Evolutionary conservation across 345 rosid genomes (phyloP).

Genomic region (Citrus unshiu): DNA sequence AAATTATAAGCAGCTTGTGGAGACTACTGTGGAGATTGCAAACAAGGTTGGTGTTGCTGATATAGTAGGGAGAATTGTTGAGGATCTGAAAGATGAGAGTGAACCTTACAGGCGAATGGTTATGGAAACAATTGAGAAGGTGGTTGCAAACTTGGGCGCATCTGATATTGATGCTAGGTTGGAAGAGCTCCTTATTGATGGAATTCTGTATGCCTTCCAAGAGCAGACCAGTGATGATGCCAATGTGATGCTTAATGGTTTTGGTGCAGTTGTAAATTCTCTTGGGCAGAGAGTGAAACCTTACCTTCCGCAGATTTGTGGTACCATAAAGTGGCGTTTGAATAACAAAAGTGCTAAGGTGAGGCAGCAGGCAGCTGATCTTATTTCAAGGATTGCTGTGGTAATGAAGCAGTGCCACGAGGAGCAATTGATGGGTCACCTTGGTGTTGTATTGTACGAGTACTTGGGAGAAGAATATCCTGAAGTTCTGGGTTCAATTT

Average conservation of each 20-base stretch:
- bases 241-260: conserved; percentile 98
- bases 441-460: conserved; percentile 94
- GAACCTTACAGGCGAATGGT: conserved; percentile 94
- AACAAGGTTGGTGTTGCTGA: conserved; percentile 96
- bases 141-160: conserved; percentile 86
- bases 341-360: conserved; percentile 99
- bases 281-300: conserved; percentile 98
- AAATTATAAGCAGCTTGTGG: conserved; percentile 90
- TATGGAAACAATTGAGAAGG: conserved; percentile 99
- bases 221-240: conserved; percentile 98
- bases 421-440: conserved; percentile 99
- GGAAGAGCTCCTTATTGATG: conserved; percentile 97
- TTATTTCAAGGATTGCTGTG: conserved; percentile 93
- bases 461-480: conserved; percentile 99
- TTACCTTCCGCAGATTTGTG: conserved; percentile 99
- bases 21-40: conserved; percentile 97
- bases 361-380: conserved; percentile 98
- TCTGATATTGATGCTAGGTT: conserved; percentile 90
- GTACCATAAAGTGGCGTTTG: conserved; percentile 98
- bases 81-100: conserved; percentile 96
- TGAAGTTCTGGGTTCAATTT: conserved; percentile 94
- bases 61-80: conserved; percentile 85
- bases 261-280: conserved; percentile 95
- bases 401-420: conserved; percentile 99
- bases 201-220: conserved; percentile 98